phyloP scores from a whole-genome alignment of 139 green algal genomes.

The Chlamydomonas sp. region DNA sequence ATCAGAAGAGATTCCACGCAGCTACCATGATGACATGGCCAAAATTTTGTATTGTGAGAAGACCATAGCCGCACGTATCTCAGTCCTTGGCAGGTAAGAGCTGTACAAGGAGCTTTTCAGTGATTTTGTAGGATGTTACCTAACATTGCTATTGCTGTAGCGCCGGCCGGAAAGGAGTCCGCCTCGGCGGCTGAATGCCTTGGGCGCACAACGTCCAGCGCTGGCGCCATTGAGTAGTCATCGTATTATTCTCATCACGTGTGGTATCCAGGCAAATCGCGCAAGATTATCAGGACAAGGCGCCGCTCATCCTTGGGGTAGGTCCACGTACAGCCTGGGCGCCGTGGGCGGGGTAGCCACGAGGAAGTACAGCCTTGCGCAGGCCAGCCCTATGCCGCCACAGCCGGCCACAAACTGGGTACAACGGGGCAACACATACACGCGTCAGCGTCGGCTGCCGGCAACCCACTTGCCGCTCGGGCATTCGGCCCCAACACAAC shows the following conservation, averaged over 20 bases:
- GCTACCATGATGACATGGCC: conserved; percentile 28
- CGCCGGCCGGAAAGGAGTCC: background rate
- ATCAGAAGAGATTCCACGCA: background rate
- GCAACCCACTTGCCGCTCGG: background rate
- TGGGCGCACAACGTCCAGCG: background rate
- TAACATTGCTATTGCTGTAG: background rate
- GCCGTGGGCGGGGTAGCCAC: background rate
- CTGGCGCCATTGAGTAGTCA: background rate
- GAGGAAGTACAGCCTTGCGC: background rate
- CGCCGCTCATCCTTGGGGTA: conserved; percentile 40
- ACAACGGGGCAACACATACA: too few species aligned
- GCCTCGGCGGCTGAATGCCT: background rate
- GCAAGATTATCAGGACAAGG: conserved; percentile 22
- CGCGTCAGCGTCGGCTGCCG: too few species aligned
- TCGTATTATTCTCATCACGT: background rate
- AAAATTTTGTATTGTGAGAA: background rate
- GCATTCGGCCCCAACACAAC: too few species aligned
- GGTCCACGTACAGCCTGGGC: background rate
- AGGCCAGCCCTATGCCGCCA: too few species aligned
- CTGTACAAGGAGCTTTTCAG: background rate
- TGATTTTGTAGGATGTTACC: too few species aligned
- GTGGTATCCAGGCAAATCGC: conserved; percentile 26
- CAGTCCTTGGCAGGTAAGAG: conserved; percentile 4
- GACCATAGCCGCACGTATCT: background rate
- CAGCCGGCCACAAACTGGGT: too few species aligned